Evolutionary conservation across 495 filamentous ascomycete genomes (phyloP), one percentile per base, ranked within the genome.

Genomic region (Immersiella caudata): DNA sequence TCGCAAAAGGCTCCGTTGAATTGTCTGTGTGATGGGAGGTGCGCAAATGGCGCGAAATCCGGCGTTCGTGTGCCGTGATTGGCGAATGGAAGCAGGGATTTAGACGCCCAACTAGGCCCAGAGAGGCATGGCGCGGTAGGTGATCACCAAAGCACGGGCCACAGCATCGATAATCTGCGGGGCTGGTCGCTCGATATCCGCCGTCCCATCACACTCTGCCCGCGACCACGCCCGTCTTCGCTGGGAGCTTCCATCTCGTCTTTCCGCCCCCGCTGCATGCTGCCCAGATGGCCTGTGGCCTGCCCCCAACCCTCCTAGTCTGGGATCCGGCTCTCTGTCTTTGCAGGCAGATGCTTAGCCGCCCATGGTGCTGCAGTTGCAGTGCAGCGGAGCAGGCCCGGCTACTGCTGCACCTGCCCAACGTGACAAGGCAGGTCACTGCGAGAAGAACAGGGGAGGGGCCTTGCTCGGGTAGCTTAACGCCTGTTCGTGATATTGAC

Each of bases 71-170:
- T 68, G 57, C 74, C 58, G 65, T 74, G 67, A 74, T 75, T 75
- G 74, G 70, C 77, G 74, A 79, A 73, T 74, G 62, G 59, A 11
- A 24, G 33, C 68, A 69, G 60, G 77, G 74, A 79, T 76, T 76
- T 82, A 82, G 79, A 81, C 80, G 81, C 81, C 79, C 70, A 74
- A 49, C 74, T 67, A 71, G 61, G 29, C 73, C 66, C n/a, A 62
- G 66, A 66, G 6, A 24, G 6, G 69, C 16, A 62, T 71, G 71
- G 75, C 63, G 60, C 60, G 26, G 4, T 62, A 12, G 46, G 68
- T 73, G 74, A 75, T 75, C 68, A 64, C 26, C 57, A 66, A 70
- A 65, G 70, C 68, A 68, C 70, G 71, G 68, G 70, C 72, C 70
- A 75, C 71, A 68, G 66, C 70, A 70, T 71, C 21, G 61, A 62